Conservation (phyloP, 1,139 yeast species). For the Geotrichum siamense region DNA sequence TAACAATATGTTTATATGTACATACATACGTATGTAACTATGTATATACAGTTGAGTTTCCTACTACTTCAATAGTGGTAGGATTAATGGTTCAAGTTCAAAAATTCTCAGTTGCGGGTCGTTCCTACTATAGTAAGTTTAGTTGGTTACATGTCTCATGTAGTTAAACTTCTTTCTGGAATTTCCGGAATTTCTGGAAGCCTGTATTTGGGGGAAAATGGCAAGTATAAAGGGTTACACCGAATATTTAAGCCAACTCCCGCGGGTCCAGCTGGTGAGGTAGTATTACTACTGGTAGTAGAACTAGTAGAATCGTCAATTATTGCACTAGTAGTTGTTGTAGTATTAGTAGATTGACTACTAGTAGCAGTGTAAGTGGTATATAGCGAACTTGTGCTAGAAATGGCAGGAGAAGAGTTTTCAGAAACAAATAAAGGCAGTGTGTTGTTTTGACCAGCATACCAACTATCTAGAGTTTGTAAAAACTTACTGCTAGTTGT, state of each 20-base stretch:
- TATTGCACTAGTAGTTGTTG: background rate
- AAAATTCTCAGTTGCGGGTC: too few relatives aligned
- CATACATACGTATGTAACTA: too few relatives aligned
- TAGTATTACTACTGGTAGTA: too few relatives aligned
- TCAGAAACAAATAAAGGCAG: constrained; percentile 1
- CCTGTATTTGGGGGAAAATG: constrained; percentile 12
- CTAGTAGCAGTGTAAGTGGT: background rate
- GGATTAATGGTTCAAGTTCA: too few relatives aligned
- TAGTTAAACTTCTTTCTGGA: constrained; percentile 16
- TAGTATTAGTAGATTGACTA: too few relatives aligned
- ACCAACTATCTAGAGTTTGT: background rate
- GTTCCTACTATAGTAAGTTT: too few relatives aligned
- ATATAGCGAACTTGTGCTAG: background rate
- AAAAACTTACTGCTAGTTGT: background rate
- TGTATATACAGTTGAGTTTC: too few relatives aligned
- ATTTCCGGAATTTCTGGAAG: constrained; percentile 17
- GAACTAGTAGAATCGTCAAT: background rate
- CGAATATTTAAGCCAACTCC: background rate
- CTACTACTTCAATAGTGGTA: too few relatives aligned
- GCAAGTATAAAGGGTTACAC: constrained; percentile 8
- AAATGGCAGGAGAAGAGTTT: background rate
- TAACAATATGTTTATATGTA: too few relatives aligned
- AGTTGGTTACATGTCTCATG: too few relatives aligned
- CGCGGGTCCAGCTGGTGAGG: background rate
- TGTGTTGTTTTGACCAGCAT: constrained; percentile 1